Evolutionary conservation across 441 rosid genomes (phyloP).

Genomic region (Croton laevigatus): DNA sequence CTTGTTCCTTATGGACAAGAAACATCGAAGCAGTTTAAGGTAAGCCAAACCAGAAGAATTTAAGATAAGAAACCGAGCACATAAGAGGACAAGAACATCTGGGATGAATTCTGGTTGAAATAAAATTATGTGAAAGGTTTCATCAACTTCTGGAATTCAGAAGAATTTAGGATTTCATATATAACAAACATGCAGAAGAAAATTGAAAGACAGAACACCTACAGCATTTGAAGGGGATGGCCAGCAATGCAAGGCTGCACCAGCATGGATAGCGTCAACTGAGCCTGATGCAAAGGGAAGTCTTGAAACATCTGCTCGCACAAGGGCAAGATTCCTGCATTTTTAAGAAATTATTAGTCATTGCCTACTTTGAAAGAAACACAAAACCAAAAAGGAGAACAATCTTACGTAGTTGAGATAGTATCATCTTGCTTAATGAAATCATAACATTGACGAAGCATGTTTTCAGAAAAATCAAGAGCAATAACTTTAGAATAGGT

Average conservation of each 20-base stretch:
- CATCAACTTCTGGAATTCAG: background rate
- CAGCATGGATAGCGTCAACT: constrained; percentile 91
- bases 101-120: background rate
- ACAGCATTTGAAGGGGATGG: constrained; percentile 93
- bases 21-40: background rate
- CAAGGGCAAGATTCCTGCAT: constrained; percentile 74
- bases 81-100: background rate
- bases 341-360: constrained; percentile 19
- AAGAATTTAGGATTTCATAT: background rate
- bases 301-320: constrained; percentile 87
- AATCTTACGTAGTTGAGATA: constrained; percentile 39
- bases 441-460: constrained; percentile 88
- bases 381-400: background rate
- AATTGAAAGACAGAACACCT: constrained; percentile 20
- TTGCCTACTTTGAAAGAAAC: background rate
- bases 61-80: background rate
- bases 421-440: constrained; percentile 64
- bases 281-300: constrained; percentile 81
- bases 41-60: too few relatives aligned
- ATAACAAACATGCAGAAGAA: constrained; percentile 8
- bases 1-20: background rate
- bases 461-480: constrained; percentile 92
- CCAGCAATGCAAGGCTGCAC: constrained; percentile 95
- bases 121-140: background rate
- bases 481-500: constrained; percentile 74